phyloP scores from a whole-genome alignment of 2,329 filamentous ascomycete genomes.

The Pseudocercospora fuligena region DNA sequence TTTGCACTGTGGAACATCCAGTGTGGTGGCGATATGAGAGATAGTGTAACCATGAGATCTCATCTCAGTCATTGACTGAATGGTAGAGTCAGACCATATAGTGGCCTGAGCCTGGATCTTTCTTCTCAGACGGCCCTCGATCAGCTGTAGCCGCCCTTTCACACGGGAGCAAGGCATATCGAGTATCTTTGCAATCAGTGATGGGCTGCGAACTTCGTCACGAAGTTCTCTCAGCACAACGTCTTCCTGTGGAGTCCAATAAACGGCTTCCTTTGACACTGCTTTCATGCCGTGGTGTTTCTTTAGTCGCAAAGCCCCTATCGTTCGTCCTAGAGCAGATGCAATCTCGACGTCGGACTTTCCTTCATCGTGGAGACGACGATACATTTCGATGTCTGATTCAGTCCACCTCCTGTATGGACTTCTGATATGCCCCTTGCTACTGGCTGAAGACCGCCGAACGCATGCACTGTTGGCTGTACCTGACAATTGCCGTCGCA shows the following conservation, averaged over 20 bases:
- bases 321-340: background rate
- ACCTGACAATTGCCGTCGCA: background rate
- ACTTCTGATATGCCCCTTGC: background rate
- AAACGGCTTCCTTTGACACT: background rate
- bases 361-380: background rate
- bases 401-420: background rate
- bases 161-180: background rate
- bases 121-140: background rate
- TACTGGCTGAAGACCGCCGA: background rate
- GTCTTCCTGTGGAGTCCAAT: background rate
- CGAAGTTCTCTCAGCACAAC: background rate
- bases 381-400: background rate
- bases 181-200: background rate
- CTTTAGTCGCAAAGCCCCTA: background rate
- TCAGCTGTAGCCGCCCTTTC: background rate
- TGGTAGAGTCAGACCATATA: too few species aligned
- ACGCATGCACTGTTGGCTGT: background rate
- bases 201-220: background rate
- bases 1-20: background rate
- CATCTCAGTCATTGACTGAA: too few species aligned
- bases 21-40: too few species aligned
- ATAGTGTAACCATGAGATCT: too few species aligned
- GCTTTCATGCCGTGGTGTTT: background rate
- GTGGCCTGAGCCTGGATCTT: background rate
- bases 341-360: background rate